phyloP scores from a whole-genome alignment of 2,329 filamentous ascomycete species.

The Ophiostoma novo-ulmi region DNA sequence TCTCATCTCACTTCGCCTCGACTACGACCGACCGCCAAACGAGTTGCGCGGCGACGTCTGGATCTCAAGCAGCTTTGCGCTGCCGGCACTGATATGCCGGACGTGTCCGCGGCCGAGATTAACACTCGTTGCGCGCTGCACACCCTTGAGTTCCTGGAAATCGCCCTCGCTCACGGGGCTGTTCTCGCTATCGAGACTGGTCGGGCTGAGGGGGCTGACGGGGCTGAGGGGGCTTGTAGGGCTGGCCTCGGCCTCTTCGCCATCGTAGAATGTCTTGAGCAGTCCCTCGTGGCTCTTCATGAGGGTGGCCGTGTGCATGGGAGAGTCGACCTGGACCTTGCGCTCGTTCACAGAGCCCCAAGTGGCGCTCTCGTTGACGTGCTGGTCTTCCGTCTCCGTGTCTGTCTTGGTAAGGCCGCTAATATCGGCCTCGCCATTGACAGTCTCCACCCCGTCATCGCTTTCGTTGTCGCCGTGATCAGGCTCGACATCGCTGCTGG shows the following conservation, averaged over 20 bases:
- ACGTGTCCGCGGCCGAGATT: conserved; percentile 61
- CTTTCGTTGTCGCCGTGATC: conserved; percentile 29
- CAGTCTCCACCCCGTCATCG: conserved; percentile 44
- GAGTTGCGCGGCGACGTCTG: conserved; percentile 6
- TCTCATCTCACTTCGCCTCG: neutral
- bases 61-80: conserved; percentile 42
- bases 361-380: conserved; percentile 25
- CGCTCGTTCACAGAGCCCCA: conserved; percentile 39
- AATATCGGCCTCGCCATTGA: conserved; percentile 33
- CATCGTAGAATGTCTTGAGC: conserved; percentile 41
- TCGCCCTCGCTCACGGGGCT: conserved; percentile 26
- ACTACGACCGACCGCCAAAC: neutral
- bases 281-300: conserved; percentile 52
- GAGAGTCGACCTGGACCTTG: conserved; percentile 56
- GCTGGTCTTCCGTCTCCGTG: neutral
- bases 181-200: conserved; percentile 16
- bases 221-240: conserved; percentile 21
- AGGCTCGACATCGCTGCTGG: conserved; percentile 36
- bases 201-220: conserved; percentile 21
- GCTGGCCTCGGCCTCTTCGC: conserved; percentile 34
- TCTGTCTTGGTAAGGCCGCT: conserved; percentile 22
- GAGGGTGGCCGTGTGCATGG: conserved; percentile 36
- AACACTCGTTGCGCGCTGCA: conserved; percentile 65
- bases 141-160: conserved; percentile 37
- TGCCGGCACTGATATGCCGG: conserved; percentile 71